Evolutionary conservation across 768 basidiomycete genomes (phyloP).

Genomic region (Pleurotus eryngii): DNA sequence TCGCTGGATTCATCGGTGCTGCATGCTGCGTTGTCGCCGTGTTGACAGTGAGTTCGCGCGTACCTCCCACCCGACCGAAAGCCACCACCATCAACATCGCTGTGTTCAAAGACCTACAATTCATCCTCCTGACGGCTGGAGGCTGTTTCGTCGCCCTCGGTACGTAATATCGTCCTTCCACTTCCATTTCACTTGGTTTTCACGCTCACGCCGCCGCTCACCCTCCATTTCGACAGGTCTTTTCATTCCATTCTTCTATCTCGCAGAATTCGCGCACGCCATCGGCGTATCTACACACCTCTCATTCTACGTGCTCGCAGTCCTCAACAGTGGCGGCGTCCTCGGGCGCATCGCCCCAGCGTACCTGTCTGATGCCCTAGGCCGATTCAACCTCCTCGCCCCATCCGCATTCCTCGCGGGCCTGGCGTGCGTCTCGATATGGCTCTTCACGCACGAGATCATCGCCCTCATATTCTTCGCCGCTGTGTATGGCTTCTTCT

Average conservation of each 20-base stretch:
- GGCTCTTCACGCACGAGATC: constrained; percentile 45
- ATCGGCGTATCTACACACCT: constrained; percentile 33
- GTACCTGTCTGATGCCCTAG: constrained; percentile 60
- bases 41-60: constrained; percentile 38
- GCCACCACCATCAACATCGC: constrained; percentile 11
- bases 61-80: constrained; percentile 25
- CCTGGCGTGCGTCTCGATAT: constrained; percentile 53
- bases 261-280: constrained; percentile 54
- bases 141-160: constrained; percentile 61
- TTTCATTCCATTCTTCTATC: constrained; percentile 72
- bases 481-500: constrained; percentile 57
- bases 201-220: neutral
- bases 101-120: constrained; percentile 46
- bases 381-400: constrained; percentile 63
- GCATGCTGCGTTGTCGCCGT: constrained; percentile 45
- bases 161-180: constrained; percentile 22
- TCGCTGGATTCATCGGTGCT: constrained; percentile 49
- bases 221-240: constrained; percentile 39
- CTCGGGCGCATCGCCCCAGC: constrained; percentile 64
- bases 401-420: constrained; percentile 64
- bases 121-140: constrained; percentile 49
- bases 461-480: constrained; percentile 48
- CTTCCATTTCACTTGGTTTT: neutral
- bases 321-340: constrained; percentile 67
- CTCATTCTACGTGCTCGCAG: constrained; percentile 56